Base-by-base conservation (phyloP, 2,329 filamentous ascomycete genomes). In the Geoglossum cookeanum region DNA sequence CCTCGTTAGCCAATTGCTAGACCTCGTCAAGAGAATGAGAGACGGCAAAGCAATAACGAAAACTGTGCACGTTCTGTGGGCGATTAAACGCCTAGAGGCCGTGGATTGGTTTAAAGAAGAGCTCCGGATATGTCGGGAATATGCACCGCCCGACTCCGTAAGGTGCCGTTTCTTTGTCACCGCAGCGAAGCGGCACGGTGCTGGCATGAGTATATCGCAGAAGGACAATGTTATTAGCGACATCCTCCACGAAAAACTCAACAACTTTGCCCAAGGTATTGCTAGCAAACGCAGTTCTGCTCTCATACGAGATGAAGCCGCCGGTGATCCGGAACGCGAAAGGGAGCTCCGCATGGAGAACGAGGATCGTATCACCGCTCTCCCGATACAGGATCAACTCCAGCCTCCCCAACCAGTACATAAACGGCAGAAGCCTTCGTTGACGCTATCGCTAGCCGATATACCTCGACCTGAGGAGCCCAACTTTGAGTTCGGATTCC, bases 101-200 rank as follows among this genome's bases (percentile, higher is more conserved):
- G 88, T 97, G 82, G 88, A 96, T 67, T 97, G 91, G 91, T 97
- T 96, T 75, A 86, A 87, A 62, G 90, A 96, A 70, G 91, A 96
- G 68, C 75, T 96, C 59, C 80, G 89, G 53, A 94, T 96, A 64
- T 95, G 91, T 70, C 80, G 88, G 64, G 87, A 96, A 69, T 84
- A 82, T 55, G 90, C 91, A 8, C 91, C 91, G 1, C 85, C 87
- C 0, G 87, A 92, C 66, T 85, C 86, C 33, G 86, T 96, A 7
- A 87, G 86, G 29, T 96, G 90, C 73, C 90, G 94, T 68, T 96
- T 96, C 74, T 96, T 88, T 70, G 86, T 96, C 62, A 97, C 91
- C 0, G 81, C 84, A 0, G 79, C 88, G 6, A 84, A 85, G 62
- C 74, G 83, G 54, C 49, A 53, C 17, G 48, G 48, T 3, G 30